These are phyloP conservation scores for Bryoerythrophyllum caledonicum DNA, from an alignment of 225 moss, liverwort and hornwort species.

Conservation along the genomic window DNA sequence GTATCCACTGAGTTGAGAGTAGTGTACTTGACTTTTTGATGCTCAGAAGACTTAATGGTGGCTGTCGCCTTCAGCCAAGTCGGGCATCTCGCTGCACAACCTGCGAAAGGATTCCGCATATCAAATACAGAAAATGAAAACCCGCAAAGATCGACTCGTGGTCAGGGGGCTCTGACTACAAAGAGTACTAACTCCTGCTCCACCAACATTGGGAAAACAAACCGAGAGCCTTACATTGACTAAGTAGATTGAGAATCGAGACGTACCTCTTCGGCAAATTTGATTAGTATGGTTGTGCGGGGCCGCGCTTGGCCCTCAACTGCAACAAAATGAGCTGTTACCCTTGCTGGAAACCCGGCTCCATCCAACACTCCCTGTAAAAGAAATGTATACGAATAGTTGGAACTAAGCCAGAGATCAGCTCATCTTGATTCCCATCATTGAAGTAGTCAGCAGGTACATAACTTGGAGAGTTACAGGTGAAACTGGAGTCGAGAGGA, in stretches of 20 bases:
- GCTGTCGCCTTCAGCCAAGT: slow-evolving; percentile 40
- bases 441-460: not conserved
- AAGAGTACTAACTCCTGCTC: not conserved
- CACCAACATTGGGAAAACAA: not conserved
- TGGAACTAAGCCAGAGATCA: not conserved
- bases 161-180: not conserved
- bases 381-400: not conserved
- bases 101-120: slow-evolving; percentile 34
- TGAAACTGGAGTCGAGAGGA: slow-evolving; percentile 8
- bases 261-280: slow-evolving; percentile 78
- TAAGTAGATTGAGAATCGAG: not conserved
- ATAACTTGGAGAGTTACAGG: not conserved
- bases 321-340: slow-evolving; percentile 84
- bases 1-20: not conserved
- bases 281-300: slow-evolving; percentile 80
- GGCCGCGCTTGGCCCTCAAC: slow-evolving; percentile 80
- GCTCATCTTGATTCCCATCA: not conserved
- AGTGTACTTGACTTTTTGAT: slow-evolving; percentile 3
- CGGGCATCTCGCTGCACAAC: slow-evolving; percentile 77
- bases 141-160: not conserved
- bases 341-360: slow-evolving; percentile 86
- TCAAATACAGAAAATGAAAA: slow-evolving; percentile 1
- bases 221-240: not conserved
- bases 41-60: not conserved
- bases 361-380: slow-evolving; percentile 77